Conservation (phyloP, 176 grass and related monocot species). For the Phragmites australis region DNA sequence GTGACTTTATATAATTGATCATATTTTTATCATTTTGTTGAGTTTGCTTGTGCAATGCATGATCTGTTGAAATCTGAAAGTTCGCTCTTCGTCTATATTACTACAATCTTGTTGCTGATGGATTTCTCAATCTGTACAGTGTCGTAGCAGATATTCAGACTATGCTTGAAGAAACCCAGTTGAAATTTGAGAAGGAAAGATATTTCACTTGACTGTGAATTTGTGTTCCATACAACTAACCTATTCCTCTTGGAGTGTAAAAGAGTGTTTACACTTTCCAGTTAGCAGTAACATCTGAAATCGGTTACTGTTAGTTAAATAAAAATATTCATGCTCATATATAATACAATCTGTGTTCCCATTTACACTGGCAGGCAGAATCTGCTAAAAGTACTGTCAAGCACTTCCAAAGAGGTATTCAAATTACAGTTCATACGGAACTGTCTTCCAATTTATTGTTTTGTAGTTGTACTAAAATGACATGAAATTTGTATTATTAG, state of each 20-base stretch:
- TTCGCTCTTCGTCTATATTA: not conserved
- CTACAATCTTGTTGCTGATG: not conserved
- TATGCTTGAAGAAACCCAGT: constrained; percentile 71
- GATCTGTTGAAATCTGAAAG: not conserved
- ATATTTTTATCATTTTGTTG: not conserved
- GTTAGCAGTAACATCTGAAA: not conserved
- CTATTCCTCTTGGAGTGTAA: not conserved
- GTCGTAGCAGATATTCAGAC: constrained; percentile 57
- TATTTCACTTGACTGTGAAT: constrained; percentile 30
- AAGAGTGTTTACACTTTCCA: not conserved
- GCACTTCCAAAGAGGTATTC: constrained; percentile 78
- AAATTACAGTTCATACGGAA: not conserved
- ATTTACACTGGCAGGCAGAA: constrained; percentile 59
- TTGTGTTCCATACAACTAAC: not conserved
- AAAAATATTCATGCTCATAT: not conserved
- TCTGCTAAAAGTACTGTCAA: constrained; percentile 69
- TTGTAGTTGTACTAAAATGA: not conserved
- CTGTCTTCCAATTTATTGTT: not conserved
- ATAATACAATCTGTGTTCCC: not conserved
- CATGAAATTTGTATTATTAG: constrained; percentile 28
- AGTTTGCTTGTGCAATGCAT: not conserved
- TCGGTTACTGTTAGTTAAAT: not conserved
- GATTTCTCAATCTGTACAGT: constrained; percentile 45
- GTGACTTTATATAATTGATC: not conserved
- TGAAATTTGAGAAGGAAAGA: constrained; percentile 79